These are phyloP conservation scores for Sambucus nigra DNA, from an alignment of 129 eudicot genomes.

Conservation along the genomic window DNA sequence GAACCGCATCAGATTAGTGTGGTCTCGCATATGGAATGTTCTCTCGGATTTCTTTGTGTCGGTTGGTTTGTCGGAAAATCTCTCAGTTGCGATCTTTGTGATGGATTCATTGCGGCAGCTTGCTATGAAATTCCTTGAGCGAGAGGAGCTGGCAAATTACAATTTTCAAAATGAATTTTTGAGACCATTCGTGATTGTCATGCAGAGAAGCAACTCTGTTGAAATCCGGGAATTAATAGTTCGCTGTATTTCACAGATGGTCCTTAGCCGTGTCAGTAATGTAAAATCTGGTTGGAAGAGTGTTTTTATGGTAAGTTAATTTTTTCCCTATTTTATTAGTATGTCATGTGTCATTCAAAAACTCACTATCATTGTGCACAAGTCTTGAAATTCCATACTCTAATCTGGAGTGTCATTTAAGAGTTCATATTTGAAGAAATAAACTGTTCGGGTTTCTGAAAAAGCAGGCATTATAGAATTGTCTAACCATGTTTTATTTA, in stretches of 20 bases:
- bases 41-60: conserved; percentile 94
- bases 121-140: conserved; percentile 93
- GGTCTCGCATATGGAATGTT: conserved; percentile 99
- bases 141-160: conserved; percentile 92
- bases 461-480: too few relatives aligned
- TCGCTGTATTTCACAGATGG: conserved; percentile 98
- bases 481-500: too few relatives aligned
- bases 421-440: too few relatives aligned
- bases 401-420: background rate
- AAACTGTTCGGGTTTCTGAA: too few relatives aligned
- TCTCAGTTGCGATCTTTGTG: conserved; percentile 94
- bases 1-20: conserved; percentile 94
- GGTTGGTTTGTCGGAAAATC: conserved; percentile 93
- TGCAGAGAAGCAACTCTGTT: conserved; percentile 84
- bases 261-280: conserved; percentile 83
- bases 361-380: background rate
- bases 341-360: background rate
- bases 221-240: conserved; percentile 95
- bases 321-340: background rate
- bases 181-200: conserved; percentile 90
- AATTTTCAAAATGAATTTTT: conserved; percentile 95
- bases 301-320: conserved; percentile 67
- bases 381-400: background rate
- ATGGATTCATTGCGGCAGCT: conserved; percentile 99
- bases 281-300: conserved; percentile 99